phyloP scores from a whole-genome alignment of 1,139 yeast species.

The Candida smagusa region DNA sequence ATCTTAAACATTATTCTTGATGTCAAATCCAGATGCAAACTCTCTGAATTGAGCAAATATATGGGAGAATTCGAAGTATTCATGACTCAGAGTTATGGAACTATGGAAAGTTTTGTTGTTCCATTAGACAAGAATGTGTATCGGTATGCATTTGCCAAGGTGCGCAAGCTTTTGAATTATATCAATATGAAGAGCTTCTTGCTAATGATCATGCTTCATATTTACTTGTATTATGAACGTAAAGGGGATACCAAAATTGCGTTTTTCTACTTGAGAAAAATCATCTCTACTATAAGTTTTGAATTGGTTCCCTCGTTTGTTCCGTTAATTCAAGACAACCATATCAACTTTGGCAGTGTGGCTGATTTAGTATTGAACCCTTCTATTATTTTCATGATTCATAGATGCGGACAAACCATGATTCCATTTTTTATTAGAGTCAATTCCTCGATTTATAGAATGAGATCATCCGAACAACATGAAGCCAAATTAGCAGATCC shows the following conservation, averaged over 20 bases:
- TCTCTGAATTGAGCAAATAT: conserved; percentile 20
- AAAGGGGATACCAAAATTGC: conserved; percentile 12
- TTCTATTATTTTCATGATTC: conserved; percentile 25
- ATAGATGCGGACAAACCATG: conserved; percentile 27
- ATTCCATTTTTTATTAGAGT: conserved; percentile 19
- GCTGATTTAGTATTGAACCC: conserved; percentile 40
- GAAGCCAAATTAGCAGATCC: conserved; percentile 13
- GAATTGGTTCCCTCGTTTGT: conserved; percentile 31
- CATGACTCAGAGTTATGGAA: conserved; percentile 21
- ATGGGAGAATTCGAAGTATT: conserved; percentile 29
- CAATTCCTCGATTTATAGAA: conserved; percentile 9
- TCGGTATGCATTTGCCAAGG: conserved; percentile 28
- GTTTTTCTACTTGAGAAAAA: conserved; percentile 22
- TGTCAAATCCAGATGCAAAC: conserved; percentile 16
- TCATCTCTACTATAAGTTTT: conserved; percentile 18
- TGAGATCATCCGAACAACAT: conserved; percentile 18
- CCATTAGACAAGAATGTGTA: conserved; percentile 24
- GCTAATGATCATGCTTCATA: conserved; percentile 23
- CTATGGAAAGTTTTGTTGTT: conserved; percentile 18
- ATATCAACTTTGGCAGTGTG: conserved; percentile 30
- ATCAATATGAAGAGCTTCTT: conserved; percentile 30
- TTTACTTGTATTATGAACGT: conserved; percentile 21
- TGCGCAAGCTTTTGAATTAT: conserved; percentile 30
- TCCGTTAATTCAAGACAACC: conserved; percentile 26
- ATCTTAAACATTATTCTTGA: conserved; percentile 25